Evolutionary conservation across 441 rosid species (phyloP).

Genomic region (Gossypium lobatum): DNA sequence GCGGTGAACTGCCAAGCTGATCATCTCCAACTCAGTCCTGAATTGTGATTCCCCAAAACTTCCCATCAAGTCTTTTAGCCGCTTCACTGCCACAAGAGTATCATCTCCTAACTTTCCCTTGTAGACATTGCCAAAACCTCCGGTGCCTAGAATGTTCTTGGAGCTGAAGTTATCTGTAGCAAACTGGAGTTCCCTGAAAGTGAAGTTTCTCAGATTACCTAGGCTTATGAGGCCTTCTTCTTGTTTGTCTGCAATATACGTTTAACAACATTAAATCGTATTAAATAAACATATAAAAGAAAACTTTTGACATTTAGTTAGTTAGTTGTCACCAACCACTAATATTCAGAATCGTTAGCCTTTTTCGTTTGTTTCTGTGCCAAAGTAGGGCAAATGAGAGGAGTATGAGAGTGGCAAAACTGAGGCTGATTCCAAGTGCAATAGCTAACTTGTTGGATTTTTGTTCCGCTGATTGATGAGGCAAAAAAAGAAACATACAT

Average conservation of each 20-base stretch:
- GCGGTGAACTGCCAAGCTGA: slow-evolving; percentile 86
- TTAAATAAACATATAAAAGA: neutral
- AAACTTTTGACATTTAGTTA: neutral
- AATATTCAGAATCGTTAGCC: slow-evolving; percentile 32
- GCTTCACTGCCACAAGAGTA: slow-evolving; percentile 66
- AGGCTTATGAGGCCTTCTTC: slow-evolving; percentile 58
- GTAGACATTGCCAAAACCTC: slow-evolving; percentile 91
- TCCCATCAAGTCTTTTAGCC: slow-evolving; percentile 68
- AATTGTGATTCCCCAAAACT: slow-evolving; percentile 73
- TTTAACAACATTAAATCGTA: neutral
- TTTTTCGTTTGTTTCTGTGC: slow-evolving; percentile 40
- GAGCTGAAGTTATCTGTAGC: slow-evolving; percentile 77
- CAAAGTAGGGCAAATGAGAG: slow-evolving; percentile 44
- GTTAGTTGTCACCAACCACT: slow-evolving; percentile 40
- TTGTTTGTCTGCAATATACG: slow-evolving; percentile 47
- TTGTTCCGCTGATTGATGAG: slow-evolving; percentile 32
- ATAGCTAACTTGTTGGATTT: slow-evolving; percentile 56
- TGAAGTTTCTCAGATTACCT: slow-evolving; percentile 69
- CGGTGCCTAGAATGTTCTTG: slow-evolving; percentile 71
- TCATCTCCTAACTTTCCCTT: slow-evolving; percentile 74
- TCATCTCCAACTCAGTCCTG: slow-evolving; percentile 82
- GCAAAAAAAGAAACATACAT: neutral
- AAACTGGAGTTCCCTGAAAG: slow-evolving; percentile 73
- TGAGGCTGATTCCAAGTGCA: slow-evolving; percentile 63
- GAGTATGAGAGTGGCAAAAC: slow-evolving; percentile 41